Percentiles rank a stretch among this genome's conserved stretches.
phyloP scores from a whole-genome alignment of 2,329 filamentous ascomycete genomes.

The Cladobotryum mycophilum region DNA sequence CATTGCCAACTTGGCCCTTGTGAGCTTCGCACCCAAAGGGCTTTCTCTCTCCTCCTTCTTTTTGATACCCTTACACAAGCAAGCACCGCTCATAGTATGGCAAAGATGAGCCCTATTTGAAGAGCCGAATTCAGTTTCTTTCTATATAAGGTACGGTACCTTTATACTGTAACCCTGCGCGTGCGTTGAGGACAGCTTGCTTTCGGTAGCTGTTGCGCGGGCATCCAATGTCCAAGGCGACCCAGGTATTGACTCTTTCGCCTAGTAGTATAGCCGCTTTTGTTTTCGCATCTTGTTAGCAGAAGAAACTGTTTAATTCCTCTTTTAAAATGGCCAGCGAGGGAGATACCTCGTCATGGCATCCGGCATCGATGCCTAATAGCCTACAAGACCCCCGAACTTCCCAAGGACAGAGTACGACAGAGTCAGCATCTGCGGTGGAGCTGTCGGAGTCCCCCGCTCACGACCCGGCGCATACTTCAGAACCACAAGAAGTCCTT shows the following conservation, averaged over 20 bases:
- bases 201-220: not conserved
- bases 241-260: not conserved
- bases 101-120: constrained; percentile 14
- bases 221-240: not conserved
- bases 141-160: constrained; percentile 13
- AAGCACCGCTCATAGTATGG: constrained; percentile 15
- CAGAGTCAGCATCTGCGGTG: constrained; percentile 3
- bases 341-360: constrained; percentile 32
- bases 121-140: constrained; percentile 9
- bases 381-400: constrained; percentile 16
- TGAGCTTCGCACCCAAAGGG: not conserved
- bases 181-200: constrained; percentile 4
- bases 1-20: constrained; percentile 7
- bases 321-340: constrained; percentile 32
- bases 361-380: constrained; percentile 36
- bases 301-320: constrained; percentile 1
- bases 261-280: constrained; percentile 1
- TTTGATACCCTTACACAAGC: constrained; percentile 11
- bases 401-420: constrained; percentile 11
- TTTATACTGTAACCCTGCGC: constrained; percentile 2
- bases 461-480: not conserved
- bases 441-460: constrained; percentile 3
- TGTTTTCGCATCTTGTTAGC: constrained; percentile 7
- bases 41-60: not conserved
- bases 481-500: not conserved